Base-by-base conservation (phyloP, 2,329 filamentous ascomycete species). In the Exophiala xenobiotica region DNA sequence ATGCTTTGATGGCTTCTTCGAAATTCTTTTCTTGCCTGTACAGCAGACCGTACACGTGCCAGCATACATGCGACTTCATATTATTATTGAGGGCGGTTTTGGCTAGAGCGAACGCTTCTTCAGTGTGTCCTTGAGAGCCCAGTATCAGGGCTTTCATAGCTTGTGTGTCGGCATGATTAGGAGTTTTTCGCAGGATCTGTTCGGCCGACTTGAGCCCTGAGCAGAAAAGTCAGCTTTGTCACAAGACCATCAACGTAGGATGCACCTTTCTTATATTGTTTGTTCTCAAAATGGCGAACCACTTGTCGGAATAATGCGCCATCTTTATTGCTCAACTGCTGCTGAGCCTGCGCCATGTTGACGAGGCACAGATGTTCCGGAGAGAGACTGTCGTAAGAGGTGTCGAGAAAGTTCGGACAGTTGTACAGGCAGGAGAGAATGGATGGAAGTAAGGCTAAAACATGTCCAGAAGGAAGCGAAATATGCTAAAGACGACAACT, bases 31-130 rank as follows among this genome's bases (percentile, higher is more conserved):
- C 87, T 42, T 89, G 86, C 45, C 92, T 86, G 74, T 95, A 97
- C 44, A 99, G 80, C 61, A 99, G 74, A 24, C 95, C 93, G 70
- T 97, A 99, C 55, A 99, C 93, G 72, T 99, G 95, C 93, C 93
- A 99, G 78, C 91, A 97, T 65, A 99, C 91, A 73, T 97, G 92
- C 65, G 91, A 96, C 76, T 95, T 96, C 91, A 99, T 97, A 70
- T 97, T 91, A 65, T 91, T 90, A 61, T 87, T 90, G 63, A 99
- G 78, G 26, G 95, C 93, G 60, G 90, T 82, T 74, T 96, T 99
- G 65, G 88, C 92, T 53, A 99, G 79, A 39, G 85, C 82, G 69
- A 99, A 99, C 0, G 95, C 95, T 74, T 99, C 93, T 51, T 96
- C 90, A 23, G 86, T 85, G 73, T 95, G 92, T 62, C 90, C 90